These are phyloP conservation scores for Cryptococcus maquisensis DNA, from an alignment of 1,284 basidiomycete species.

Conservation along the genomic window DNA sequence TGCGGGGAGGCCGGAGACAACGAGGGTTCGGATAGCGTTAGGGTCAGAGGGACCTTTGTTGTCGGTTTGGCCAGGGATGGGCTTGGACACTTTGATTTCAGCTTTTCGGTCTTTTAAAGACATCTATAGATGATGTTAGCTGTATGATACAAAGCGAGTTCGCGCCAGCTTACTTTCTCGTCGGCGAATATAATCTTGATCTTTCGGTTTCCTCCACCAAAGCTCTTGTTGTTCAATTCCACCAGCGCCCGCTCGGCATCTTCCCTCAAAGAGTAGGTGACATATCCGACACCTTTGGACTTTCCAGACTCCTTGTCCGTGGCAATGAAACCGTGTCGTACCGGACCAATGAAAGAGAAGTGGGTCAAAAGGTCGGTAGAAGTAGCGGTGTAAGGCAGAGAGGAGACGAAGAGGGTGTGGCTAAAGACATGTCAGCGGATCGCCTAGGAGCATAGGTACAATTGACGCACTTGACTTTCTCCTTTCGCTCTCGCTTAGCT, in stretches of 20 bases:
- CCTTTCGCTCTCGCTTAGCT: conserved; percentile 21
- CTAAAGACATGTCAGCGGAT: conserved; percentile 11
- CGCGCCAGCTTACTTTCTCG: conserved; percentile 57
- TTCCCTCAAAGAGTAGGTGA: conserved; percentile 82
- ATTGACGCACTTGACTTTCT: conserved; percentile 35
- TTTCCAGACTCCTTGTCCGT: conserved; percentile 63
- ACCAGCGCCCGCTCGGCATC: conserved; percentile 77
- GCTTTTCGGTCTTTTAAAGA: conserved; percentile 16
- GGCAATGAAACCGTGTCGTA: conserved; percentile 91
- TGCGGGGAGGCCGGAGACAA: conserved; percentile 68
- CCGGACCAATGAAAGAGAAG: conserved; percentile 92
- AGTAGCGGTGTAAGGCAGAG: conserved; percentile 79
- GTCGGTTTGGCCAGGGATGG: conserved; percentile 6
- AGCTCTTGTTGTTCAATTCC: conserved; percentile 55
- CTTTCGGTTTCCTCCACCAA: conserved; percentile 57
- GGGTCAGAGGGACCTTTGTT: conserved; percentile 54
- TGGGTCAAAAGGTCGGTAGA: conserved; percentile 84
- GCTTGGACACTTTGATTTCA: conserved; percentile 1
- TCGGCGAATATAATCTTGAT: conserved; percentile 77
- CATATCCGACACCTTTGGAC: conserved; percentile 97
- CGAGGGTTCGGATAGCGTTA: conserved; percentile 71
- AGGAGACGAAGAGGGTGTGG: conserved; percentile 49
- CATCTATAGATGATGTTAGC: not conserved
- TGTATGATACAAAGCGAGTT: not conserved
- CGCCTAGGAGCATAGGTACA: not conserved